These are phyloP conservation scores for Solanum neorickii DNA, from an alignment of 257 asterid species.

Conservation along the genomic window DNA sequence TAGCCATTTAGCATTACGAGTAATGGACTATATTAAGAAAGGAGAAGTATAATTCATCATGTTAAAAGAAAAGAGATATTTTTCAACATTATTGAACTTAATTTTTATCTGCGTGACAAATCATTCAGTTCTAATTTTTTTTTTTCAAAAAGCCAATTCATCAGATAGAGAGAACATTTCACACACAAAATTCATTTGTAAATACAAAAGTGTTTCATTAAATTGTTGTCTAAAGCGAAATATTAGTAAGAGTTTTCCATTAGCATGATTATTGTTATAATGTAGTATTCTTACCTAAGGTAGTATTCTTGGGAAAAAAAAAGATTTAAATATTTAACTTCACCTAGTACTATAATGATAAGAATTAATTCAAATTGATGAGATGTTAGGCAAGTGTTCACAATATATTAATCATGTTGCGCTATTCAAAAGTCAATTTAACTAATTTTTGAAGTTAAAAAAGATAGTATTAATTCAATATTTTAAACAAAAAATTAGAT, in stretches of 20 bases:
- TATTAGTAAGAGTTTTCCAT: neutral
- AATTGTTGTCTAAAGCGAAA: neutral
- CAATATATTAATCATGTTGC: neutral
- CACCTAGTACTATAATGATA: neutral
- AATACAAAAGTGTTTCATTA: neutral
- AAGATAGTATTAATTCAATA: too few species aligned
- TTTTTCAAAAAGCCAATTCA: neutral
- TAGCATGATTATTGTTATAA: neutral
- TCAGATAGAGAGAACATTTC: neutral
- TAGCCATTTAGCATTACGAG: conserved; percentile 30
- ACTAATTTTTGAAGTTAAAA: too few species aligned
- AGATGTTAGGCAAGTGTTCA: neutral
- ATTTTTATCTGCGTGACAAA: neutral
- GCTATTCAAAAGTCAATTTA: too few species aligned
- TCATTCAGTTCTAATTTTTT: neutral
- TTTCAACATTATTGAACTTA: neutral
- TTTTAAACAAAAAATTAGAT: too few species aligned
- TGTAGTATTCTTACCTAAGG: too few species aligned
- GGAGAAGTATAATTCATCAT: conserved; percentile 10
- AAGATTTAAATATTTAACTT: neutral
- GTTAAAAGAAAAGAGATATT: neutral
- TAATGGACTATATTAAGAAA: conserved; percentile 29
- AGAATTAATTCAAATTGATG: neutral
- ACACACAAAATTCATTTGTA: neutral
- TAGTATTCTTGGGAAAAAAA: neutral